phyloP scores from a whole-genome alignment of 2,329 filamentous ascomycete species.

The Sporothrix phasma region DNA sequence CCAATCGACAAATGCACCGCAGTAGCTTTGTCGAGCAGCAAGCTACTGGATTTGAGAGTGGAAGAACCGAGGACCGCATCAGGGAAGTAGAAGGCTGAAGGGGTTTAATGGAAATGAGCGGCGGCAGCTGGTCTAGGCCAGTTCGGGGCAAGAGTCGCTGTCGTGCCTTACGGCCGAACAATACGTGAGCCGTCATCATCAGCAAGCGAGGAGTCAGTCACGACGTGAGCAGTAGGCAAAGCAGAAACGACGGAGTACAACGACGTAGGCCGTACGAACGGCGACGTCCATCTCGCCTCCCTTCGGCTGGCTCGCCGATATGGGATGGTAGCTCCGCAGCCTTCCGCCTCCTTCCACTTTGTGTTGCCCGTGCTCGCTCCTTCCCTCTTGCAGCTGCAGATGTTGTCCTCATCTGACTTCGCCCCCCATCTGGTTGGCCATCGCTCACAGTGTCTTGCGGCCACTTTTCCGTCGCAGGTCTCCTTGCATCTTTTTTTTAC shows the following conservation, averaged over 20 bases:
- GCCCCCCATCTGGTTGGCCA: neutral
- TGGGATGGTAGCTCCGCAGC: neutral
- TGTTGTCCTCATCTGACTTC: neutral
- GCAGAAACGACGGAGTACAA: neutral
- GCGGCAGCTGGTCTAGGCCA: constrained; percentile 1
- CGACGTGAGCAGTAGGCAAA: too few species aligned
- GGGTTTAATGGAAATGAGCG: neutral
- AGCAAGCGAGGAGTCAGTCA: neutral
- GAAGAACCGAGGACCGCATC: neutral
- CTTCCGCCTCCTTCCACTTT: neutral
- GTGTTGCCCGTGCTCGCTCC: neutral
- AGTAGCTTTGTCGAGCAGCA: neutral
- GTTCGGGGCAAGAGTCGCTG: constrained; percentile 5
- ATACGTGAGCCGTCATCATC: neutral
- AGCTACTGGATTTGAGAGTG: neutral
- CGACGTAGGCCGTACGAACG: neutral
- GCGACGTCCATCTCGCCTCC: constrained; percentile 1
- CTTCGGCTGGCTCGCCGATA: constrained; percentile 2
- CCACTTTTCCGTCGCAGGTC: neutral
- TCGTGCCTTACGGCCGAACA: neutral
- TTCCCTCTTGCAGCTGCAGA: neutral
- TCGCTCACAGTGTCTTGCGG: neutral
- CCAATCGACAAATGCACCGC: neutral
- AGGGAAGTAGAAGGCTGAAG: neutral
- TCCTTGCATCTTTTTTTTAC: neutral